phyloP scores from a whole-genome alignment of 139 green algal species.

The Edaphochlamys debaryana region DNA sequence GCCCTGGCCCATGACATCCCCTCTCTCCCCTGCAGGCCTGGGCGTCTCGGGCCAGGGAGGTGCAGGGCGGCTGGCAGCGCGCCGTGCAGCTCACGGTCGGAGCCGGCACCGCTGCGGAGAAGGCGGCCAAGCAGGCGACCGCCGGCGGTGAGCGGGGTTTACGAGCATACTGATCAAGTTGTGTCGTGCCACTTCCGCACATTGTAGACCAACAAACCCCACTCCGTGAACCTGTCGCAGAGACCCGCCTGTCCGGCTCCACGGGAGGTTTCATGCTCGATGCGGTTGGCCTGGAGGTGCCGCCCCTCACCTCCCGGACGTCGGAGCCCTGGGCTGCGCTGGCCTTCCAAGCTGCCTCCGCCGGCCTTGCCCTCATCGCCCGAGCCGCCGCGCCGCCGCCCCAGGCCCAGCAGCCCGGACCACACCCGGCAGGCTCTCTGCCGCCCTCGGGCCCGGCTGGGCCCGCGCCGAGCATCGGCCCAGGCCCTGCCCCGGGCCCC shows the following conservation, averaged over 20 bases:
- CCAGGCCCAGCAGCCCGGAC: too few relatives aligned
- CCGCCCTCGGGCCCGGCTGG: too few relatives aligned
- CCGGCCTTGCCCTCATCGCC: background rate
- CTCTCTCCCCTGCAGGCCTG: conserved; percentile 11
- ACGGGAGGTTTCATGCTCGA: too few relatives aligned
- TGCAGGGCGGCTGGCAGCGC: background rate
- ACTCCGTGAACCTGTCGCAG: background rate
- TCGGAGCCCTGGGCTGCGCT: background rate
- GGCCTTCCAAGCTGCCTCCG: background rate
- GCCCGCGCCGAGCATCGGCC: too few relatives aligned
- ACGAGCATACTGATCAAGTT: background rate
- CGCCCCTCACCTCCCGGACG: background rate
- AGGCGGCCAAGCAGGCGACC: background rate
- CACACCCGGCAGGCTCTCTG: too few relatives aligned
- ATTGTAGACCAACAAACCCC: background rate
- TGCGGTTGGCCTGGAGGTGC: background rate
- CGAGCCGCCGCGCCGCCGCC: background rate
- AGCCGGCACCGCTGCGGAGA: background rate
- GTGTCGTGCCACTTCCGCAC: background rate
- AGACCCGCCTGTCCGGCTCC: background rate
- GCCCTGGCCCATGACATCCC: too few relatives aligned
- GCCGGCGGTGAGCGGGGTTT: too few relatives aligned
- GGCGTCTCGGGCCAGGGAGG: background rate
- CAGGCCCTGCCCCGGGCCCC: too few relatives aligned
- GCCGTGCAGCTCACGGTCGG: conserved; percentile 18